Evolutionary conservation across 1,284 basidiomycete species (phyloP), one percentile per base, ranked within the genome.

Genomic region (Pseudomicrostroma phylloplanum): DNA sequence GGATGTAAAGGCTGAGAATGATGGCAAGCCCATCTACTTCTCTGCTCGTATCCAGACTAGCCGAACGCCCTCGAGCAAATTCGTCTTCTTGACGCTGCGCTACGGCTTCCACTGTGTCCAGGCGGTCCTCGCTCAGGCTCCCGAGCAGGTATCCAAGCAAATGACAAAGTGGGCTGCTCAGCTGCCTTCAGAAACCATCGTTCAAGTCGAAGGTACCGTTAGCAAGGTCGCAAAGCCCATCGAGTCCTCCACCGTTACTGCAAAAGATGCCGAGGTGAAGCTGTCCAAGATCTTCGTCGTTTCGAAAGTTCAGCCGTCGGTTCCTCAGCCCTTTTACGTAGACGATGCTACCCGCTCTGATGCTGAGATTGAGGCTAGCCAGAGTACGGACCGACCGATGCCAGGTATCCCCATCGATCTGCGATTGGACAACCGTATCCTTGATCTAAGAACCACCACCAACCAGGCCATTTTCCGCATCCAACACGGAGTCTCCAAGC

Each of bases 401-500:
- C 74, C 77, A 0, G 66, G 69, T 19, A 75, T 79, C 54, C 72
- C 70, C 8, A 70, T 79, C 53, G 91, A 96, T 74, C 97, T 93
- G 9, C 88, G 96, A 61, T 85, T 99, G 61, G 92, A 97, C 82
- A 92, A 94, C 82, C 87, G 96, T 64, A 87, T 97, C 42, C 84
- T 99, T 68, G 96, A 99, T 80, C 86, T 99, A 53, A 85, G 96
- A 41, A 97, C 94, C 6, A 88, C 88, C 79, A 91, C 92, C 60
- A 98, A 96, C 81, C 93, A 97, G 82, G 91, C 93, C 25, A 89
- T 98, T 68, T 98, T 99, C 85, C 89, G 85, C 72, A 82, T 98
- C 60, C 92, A 94, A 79, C 88, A 90, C 55, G 92, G 85, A 26
- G 89, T 98, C 57, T 88, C 91, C 73, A 85, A 88, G 64, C 82